Evolutionary conservation across 495 filamentous ascomycete species (phyloP).

Genomic region (Cryomyces minteri): DNA sequence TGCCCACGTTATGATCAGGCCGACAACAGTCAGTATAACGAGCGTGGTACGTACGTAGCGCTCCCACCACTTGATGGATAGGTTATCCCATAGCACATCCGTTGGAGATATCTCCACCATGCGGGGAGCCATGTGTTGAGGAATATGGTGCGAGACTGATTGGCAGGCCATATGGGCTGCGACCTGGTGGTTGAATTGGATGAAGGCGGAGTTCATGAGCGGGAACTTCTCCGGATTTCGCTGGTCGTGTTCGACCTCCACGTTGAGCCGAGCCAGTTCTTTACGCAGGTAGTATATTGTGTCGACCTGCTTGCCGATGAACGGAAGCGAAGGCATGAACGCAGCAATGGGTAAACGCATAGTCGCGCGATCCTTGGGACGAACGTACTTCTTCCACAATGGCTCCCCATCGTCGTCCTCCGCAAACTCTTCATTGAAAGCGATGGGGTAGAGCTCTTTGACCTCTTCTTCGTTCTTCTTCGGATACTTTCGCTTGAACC

Average conservation of each 20-base stretch:
- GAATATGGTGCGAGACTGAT: slow-evolving; percentile 74
- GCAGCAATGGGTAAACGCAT: slow-evolving; percentile 43
- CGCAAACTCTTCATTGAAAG: slow-evolving; percentile 44
- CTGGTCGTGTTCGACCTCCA: slow-evolving; percentile 90
- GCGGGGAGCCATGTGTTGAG: slow-evolving; percentile 86
- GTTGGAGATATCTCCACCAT: slow-evolving; percentile 82
- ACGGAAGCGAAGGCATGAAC: slow-evolving; percentile 19
- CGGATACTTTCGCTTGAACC: no score
- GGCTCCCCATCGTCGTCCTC: slow-evolving; percentile 52
- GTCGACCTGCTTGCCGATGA: slow-evolving; percentile 83
- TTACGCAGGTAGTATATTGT: slow-evolving; percentile 82
- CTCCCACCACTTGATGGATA: slow-evolving; percentile 93
- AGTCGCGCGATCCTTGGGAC: slow-evolving; percentile 65
- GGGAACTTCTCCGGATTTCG: slow-evolving; percentile 72
- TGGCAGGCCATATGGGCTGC: slow-evolving; percentile 98
- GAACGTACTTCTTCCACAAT: slow-evolving; percentile 67
- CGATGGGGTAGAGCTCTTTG: slow-evolving; percentile 41
- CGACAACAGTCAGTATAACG: slow-evolving; percentile 43
- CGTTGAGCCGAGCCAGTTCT: slow-evolving; percentile 73
- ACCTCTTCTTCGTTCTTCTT: slow-evolving; percentile 15
- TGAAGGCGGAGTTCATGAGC: slow-evolving; percentile 93
- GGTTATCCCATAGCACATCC: slow-evolving; percentile 95
- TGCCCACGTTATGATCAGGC: slow-evolving; percentile 77
- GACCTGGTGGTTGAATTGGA: slow-evolving; percentile 97
- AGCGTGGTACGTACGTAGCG: slow-evolving; percentile 55